phyloP scores from a whole-genome alignment of 192 early-diverging fungal species.

The Funneliformis mosseae region DNA sequence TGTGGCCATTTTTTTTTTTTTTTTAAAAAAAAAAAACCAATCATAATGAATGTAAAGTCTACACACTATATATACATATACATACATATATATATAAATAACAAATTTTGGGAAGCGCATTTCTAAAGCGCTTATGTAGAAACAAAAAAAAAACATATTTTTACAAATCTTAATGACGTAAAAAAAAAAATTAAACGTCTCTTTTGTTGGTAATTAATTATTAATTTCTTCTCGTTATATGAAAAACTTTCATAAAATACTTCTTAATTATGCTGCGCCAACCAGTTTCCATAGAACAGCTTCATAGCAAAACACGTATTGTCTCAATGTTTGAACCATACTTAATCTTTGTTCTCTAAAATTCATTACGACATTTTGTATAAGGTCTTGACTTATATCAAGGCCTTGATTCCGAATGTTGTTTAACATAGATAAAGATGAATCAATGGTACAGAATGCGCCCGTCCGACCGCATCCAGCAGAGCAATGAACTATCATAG shows the following conservation, averaged over 20 bases:
- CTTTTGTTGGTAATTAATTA: neutral
- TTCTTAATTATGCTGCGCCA: slow-evolving; percentile 25
- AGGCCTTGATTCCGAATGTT: neutral
- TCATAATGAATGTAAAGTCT: no score
- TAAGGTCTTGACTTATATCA: slow-evolving; percentile 51
- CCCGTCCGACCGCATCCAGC: slow-evolving; percentile 64
- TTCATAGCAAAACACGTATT: slow-evolving; percentile 87
- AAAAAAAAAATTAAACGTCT: no score
- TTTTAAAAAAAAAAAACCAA: no score
- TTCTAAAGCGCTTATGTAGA: no score
- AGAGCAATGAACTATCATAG: slow-evolving; percentile 59
- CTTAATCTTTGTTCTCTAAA: slow-evolving; percentile 78
- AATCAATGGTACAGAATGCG: slow-evolving; percentile 63
- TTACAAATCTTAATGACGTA: no score
- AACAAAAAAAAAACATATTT: no score
- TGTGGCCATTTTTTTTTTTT: no score
- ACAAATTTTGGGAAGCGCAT: no score
- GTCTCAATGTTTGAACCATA: slow-evolving; percentile 81
- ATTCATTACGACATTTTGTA: slow-evolving; percentile 60
- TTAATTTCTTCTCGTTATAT: neutral
- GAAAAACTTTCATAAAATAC: neutral
- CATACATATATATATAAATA: no score
- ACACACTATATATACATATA: no score
- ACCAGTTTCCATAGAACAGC: slow-evolving; percentile 62
- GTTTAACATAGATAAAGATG: slow-evolving; percentile 40